Evolutionary conservation across 2,329 filamentous ascomycete genomes (phyloP).

Genomic region (Penicillium sp.): DNA sequence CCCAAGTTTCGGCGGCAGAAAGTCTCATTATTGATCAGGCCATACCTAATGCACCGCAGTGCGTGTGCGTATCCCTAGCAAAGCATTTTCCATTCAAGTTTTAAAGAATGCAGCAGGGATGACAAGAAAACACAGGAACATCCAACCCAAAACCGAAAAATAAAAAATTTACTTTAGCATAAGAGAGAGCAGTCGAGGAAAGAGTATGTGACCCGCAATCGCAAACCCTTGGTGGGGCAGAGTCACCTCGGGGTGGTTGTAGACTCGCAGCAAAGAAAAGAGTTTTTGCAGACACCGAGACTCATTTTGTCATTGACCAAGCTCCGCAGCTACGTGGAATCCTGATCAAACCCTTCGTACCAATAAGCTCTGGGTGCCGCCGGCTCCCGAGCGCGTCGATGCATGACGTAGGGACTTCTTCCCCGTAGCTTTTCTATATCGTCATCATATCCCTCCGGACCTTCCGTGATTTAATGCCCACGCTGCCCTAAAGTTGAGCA

Average conservation of each 20-base stretch:
- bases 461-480: conserved; percentile 31
- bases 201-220: neutral
- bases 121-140: neutral
- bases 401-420: conserved; percentile 33
- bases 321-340: neutral
- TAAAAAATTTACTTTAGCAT: neutral
- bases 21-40: neutral
- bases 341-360: neutral
- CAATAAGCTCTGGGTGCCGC: conserved; percentile 11
- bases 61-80: neutral
- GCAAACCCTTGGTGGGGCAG: neutral
- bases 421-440: conserved; percentile 22
- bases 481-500: conserved; percentile 1
- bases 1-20: neutral
- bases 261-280: neutral
- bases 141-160: no score
- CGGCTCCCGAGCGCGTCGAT: conserved; percentile 18
- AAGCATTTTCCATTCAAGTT: neutral
- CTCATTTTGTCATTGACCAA: conserved; percentile 14
- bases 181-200: neutral
- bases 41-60: neutral
- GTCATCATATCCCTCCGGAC: conserved; percentile 32
- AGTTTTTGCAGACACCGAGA: neutral
- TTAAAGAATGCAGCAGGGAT: neutral
- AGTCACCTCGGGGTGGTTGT: neutral